Conservation (phyloP, 2,329 filamentous ascomycete species). For the Beauveria varroae region DNA sequence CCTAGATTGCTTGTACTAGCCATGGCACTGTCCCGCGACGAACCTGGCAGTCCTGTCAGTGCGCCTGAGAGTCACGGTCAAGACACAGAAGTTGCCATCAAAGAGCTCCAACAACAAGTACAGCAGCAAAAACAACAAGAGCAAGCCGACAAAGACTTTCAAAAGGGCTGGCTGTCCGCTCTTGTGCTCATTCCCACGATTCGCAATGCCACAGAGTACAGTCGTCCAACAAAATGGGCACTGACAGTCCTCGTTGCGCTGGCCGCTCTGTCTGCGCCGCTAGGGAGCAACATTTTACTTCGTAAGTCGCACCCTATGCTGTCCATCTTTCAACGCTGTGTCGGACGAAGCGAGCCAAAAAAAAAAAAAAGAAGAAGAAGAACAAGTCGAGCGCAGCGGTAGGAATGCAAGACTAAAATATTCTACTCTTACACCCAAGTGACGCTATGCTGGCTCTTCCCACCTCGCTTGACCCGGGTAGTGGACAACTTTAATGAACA, state of each 20-base stretch:
- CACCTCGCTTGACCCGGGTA: not conserved
- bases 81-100: not conserved
- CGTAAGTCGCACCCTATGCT: not conserved
- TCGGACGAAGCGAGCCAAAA: too few species aligned
- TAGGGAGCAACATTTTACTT: not conserved
- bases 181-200: not conserved
- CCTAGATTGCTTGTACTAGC: too few species aligned
- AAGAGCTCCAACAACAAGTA: not conserved
- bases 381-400: too few species aligned
- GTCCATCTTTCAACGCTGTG: not conserved
- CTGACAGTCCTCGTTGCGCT: not conserved
- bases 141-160: not conserved
- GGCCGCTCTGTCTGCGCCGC: not conserved
- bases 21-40: not conserved
- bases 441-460: not conserved
- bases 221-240: not conserved
- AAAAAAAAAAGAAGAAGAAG: not conserved
- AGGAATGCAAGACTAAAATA: not conserved
- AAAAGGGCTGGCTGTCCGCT: not conserved
- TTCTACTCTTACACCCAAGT: not conserved
- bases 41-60: not conserved
- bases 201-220: not conserved
- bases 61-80: not conserved
- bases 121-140: not conserved
- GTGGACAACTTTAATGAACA: not conserved